Percentiles rank a stretch among this genome's conserved stretches.
Evolutionary conservation across 208 protist genomes (phyloP).

Genomic region (Crithidia brevicula): DNA sequence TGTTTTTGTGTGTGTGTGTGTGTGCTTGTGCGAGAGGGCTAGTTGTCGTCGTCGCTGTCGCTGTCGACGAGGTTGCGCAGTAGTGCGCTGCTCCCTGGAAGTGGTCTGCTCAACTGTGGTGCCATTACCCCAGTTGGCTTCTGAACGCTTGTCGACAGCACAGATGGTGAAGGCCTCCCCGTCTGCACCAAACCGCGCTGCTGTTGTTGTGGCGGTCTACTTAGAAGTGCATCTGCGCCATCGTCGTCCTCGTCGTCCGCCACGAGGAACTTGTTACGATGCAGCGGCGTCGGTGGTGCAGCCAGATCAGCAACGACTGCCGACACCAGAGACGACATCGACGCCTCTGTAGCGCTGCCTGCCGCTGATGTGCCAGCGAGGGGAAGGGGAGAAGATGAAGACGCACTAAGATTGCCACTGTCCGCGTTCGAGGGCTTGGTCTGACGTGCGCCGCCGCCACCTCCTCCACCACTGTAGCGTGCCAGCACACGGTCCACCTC

Average conservation of each 20-base stretch:
- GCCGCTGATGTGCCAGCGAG: background rate
- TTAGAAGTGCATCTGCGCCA: background rate
- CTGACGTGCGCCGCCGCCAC: background rate
- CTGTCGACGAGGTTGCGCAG: constrained; percentile 21
- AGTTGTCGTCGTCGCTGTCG: constrained; percentile 9
- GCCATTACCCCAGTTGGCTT: background rate
- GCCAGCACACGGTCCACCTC: constrained; percentile 28
- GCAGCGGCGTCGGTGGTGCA: too few relatives aligned
- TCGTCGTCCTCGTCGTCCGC: constrained; percentile 20
- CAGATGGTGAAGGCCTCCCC: background rate
- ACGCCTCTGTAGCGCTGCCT: background rate
- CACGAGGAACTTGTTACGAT: constrained; percentile 30
- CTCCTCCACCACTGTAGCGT: constrained; percentile 30
- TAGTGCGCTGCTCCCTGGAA: constrained; percentile 1
- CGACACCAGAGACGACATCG: background rate
- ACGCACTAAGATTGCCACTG: too few relatives aligned
- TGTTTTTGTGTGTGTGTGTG: background rate
- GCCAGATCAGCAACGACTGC: too few relatives aligned
- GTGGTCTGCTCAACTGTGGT: background rate
- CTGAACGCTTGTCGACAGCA: background rate
- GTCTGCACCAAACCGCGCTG: background rate
- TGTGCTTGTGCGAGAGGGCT: background rate
- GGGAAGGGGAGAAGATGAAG: too few relatives aligned
- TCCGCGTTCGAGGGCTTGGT: too few relatives aligned
- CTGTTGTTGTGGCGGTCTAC: background rate